Evolutionary conservation across 805 yeast genomes (phyloP).

Genomic region (Suhomyces emberorum): DNA sequence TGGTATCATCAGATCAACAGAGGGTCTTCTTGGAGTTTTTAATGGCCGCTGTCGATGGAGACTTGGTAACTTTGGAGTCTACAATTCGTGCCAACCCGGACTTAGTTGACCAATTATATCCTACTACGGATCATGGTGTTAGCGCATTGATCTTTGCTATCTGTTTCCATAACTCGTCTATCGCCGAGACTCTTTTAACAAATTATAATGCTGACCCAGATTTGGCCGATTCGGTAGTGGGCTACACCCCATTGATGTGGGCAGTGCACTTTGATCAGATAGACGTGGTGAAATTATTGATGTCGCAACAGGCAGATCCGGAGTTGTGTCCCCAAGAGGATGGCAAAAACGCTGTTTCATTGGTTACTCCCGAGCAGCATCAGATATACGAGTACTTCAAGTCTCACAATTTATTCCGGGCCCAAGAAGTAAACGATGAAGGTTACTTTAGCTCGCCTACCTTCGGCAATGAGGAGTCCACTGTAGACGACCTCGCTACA

Average conservation of each 20-base stretch:
- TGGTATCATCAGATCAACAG: neutral
- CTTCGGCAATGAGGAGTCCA: constrained; percentile 9
- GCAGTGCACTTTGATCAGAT: constrained; percentile 63
- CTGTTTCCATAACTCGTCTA: constrained; percentile 47
- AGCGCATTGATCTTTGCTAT: constrained; percentile 48
- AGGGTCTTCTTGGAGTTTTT: constrained; percentile 22
- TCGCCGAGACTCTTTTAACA: constrained; percentile 46
- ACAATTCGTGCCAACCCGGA: constrained; percentile 19
- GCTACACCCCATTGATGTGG: constrained; percentile 81
- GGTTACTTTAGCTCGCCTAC: constrained; percentile 5
- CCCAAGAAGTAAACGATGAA: constrained; percentile 5
- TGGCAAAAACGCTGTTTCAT: constrained; percentile 51
- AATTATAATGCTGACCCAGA: constrained; percentile 48
- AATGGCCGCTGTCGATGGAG: constrained; percentile 37
- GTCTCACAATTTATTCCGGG: constrained; percentile 43
- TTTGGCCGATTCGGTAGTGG: constrained; percentile 43
- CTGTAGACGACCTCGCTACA: constrained; percentile 31
- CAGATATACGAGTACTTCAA: constrained; percentile 58
- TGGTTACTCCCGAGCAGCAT: constrained; percentile 51
- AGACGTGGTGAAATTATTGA: constrained; percentile 51
- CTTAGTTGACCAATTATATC: constrained; percentile 18
- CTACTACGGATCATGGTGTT: constrained; percentile 28
- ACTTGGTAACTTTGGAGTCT: constrained; percentile 31
- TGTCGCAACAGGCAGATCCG: constrained; percentile 65
- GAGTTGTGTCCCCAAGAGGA: constrained; percentile 33